phyloP scores from a whole-genome alignment of 2,329 filamentous ascomycete genomes.

The Ophiosphaerella korrae region DNA sequence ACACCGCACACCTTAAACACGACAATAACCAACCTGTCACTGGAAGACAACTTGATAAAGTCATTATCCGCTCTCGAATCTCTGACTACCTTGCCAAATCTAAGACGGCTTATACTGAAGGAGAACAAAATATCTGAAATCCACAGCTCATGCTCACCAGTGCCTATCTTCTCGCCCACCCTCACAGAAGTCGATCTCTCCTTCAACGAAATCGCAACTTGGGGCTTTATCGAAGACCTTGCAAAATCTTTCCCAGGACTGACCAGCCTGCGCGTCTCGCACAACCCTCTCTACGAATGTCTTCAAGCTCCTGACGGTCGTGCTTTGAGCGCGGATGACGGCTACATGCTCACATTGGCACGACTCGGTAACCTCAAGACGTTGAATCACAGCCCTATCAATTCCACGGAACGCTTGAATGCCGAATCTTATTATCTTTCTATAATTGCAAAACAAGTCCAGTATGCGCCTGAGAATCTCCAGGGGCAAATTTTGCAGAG shows the following conservation, averaged over 20 bases:
- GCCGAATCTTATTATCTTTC: constrained; percentile 94
- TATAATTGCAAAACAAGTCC: constrained; percentile 77
- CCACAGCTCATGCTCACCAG: constrained; percentile 14
- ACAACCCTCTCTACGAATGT: constrained; percentile 81
- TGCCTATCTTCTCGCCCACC: constrained; percentile 36
- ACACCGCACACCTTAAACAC: constrained; percentile 48
- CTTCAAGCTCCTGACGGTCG: constrained; percentile 50
- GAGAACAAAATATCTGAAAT: constrained; percentile 69
- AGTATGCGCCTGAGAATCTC: constrained; percentile 61
- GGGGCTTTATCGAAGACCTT: constrained; percentile 76
- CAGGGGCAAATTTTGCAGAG: constrained; percentile 59
- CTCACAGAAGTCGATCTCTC: constrained; percentile 52
- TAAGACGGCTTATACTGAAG: constrained; percentile 67
- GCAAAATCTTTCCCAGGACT: constrained; percentile 73
- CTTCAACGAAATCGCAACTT: constrained; percentile 58
- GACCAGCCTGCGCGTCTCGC: constrained; percentile 74
- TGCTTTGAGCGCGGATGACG: constrained; percentile 69
- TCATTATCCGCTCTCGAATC: constrained; percentile 62
- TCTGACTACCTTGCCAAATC: constrained; percentile 63
- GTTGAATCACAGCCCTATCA: constrained; percentile 75
- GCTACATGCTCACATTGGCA: constrained; percentile 85
- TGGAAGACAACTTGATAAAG: constrained; percentile 75
- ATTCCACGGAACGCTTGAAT: constrained; percentile 75
- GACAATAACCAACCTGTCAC: constrained; percentile 66
- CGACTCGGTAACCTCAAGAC: constrained; percentile 70